Evolutionary conservation across 805 yeast species (phyloP).

Genomic region (Candida maris): DNA sequence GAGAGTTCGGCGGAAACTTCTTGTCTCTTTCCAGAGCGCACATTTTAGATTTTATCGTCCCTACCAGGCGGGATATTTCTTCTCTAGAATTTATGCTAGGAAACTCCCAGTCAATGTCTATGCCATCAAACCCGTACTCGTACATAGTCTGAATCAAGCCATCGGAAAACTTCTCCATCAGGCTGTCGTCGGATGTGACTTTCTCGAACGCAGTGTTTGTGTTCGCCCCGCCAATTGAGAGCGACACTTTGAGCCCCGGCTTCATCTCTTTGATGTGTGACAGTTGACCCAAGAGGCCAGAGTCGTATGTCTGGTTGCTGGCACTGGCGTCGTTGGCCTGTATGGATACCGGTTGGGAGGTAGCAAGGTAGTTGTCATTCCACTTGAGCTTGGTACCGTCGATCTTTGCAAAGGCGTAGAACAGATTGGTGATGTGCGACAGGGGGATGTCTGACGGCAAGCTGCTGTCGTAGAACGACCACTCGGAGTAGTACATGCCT

Average conservation of each 20-base stretch:
- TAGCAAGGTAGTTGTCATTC: constrained; percentile 67
- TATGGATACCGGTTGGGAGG: constrained; percentile 29
- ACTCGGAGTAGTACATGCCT: constrained; percentile 48
- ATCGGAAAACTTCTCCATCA: constrained; percentile 44
- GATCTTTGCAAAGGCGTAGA: constrained; percentile 72
- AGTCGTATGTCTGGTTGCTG: constrained; percentile 7
- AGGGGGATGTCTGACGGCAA: constrained; percentile 61
- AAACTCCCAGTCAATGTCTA: constrained; percentile 95
- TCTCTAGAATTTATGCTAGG: constrained; percentile 53
- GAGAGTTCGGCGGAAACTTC: constrained; percentile 22
- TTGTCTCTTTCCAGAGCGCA: constrained; percentile 32
- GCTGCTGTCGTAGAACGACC: constrained; percentile 68
- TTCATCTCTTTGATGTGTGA: constrained; percentile 24
- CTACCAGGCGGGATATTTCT: constrained; percentile 42
- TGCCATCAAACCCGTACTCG: constrained; percentile 74
- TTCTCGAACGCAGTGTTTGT: constrained; percentile 40
- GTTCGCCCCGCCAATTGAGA: constrained; percentile 84
- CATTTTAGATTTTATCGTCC: constrained; percentile 37
- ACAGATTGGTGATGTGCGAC: constrained; percentile 56
- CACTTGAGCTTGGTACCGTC: constrained; percentile 51
- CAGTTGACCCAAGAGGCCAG: constrained; percentile 30
- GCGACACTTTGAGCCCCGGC: constrained; percentile 46
- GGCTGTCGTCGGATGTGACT: constrained; percentile 20
- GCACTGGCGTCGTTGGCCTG: background rate
- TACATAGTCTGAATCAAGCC: constrained; percentile 46